Base-by-base conservation (phyloP, 1,284 basidiomycete species). In the Prillingera fragicola region DNA sequence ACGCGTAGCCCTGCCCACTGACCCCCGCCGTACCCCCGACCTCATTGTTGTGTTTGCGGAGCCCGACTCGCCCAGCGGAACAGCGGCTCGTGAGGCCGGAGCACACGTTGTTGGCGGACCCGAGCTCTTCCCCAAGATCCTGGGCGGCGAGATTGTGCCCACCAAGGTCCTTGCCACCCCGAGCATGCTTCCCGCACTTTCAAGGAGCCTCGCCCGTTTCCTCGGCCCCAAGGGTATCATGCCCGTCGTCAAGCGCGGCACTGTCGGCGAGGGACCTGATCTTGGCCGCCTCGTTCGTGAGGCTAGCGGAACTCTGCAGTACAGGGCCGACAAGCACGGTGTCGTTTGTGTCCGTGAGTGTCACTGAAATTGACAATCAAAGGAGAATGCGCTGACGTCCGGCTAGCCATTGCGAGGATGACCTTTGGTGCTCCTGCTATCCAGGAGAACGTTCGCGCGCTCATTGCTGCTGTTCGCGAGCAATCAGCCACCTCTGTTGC, bases 151-250 rank as follows among this genome's bases (percentile, higher is more conserved):
- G 42, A 60, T 71, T 36, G 17, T 35, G 6, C 67, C 69, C 8
- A 67, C 65, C 10, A 65, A 66, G 44, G 60, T 64, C 55, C 77
- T 98, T 19, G 85, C 84, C 41, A 90, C 88, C 0, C 81, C 87
- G 4, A 77, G 80, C 14, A 79, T 96, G 59, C 80, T 95, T 45
- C 79, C 82, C 22, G 72, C 80, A 25, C 86, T 97, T 50, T 83
- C 85, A 19, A 81, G 83, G 12, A 80, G 80, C 57, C 77, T 97
- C 7, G 92, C 91, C 25, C 83, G 92, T 56, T 80, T 88, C 48
- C 78, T 98, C 21, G 95, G 94, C 63, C 92, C 90, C 32, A 83
- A 88, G 50, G 92, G 92, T 51, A 73, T 98, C 41, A 97, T 98
- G 90, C 94, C 94, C 13, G 87, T 86, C 8, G 85, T 85, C 51